phyloP scores from a whole-genome alignment of 1,139 yeast genomes.

The Kluyveromyces sp. region DNA sequence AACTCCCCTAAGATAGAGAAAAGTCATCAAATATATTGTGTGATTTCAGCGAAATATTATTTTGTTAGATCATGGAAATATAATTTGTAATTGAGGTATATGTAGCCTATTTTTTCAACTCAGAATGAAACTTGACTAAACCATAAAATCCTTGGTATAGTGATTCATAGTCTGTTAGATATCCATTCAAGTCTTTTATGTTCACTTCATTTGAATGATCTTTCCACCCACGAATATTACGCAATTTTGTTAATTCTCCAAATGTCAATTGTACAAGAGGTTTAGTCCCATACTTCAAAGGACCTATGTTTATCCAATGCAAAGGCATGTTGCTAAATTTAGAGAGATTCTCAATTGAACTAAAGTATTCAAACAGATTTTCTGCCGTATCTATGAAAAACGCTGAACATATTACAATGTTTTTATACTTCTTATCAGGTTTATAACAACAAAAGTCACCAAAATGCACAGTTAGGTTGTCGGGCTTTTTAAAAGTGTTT shows the following conservation, averaged over 20 bases:
- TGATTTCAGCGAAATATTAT: too few species aligned
- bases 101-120: slow-evolving; percentile 6
- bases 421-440: slow-evolving; percentile 31
- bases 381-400: slow-evolving; percentile 87
- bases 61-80: too few species aligned
- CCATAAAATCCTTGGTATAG: slow-evolving; percentile 78
- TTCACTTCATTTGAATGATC: slow-evolving; percentile 35
- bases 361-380: slow-evolving; percentile 63
- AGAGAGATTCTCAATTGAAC: slow-evolving; percentile 47
- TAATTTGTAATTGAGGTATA: neutral
- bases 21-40: neutral
- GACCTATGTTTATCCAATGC: slow-evolving; percentile 80
- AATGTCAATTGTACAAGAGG: slow-evolving; percentile 68
- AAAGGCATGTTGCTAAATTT: slow-evolving; percentile 37
- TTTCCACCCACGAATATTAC: slow-evolving; percentile 57
- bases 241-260: slow-evolving; percentile 50
- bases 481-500: slow-evolving; percentile 34
- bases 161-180: slow-evolving; percentile 56
- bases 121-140: slow-evolving; percentile 38
- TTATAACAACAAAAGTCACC: slow-evolving; percentile 60
- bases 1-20: neutral
- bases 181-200: slow-evolving; percentile 37
- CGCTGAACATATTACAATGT: slow-evolving; percentile 57
- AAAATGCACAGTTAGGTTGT: slow-evolving; percentile 42
- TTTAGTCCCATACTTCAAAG: slow-evolving; percentile 81